These are phyloP conservation scores for Fomitiporia mediterranea DNA, from an alignment of 1,284 basidiomycete genomes.

Conservation along the genomic window DNA sequence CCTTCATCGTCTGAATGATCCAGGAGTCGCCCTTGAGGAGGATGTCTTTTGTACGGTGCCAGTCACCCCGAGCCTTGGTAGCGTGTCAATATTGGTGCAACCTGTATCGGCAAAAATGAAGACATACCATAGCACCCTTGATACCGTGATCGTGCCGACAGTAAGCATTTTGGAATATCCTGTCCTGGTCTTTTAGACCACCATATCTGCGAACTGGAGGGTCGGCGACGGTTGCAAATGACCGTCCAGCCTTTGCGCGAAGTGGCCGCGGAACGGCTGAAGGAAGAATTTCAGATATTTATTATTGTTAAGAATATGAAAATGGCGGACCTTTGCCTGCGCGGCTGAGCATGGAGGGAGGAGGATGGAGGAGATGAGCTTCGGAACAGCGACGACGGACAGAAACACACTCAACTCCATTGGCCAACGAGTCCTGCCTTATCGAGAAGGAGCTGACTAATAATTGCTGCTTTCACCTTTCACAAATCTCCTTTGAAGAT, in stretches of 20 bases:
- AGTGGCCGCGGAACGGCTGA: conserved; percentile 38
- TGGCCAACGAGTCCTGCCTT: not conserved
- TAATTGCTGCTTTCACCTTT: too few species aligned
- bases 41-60: conserved; percentile 98
- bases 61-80: conserved; percentile 83
- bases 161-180: conserved; percentile 88
- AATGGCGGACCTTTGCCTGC: conserved; percentile 2
- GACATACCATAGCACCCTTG: conserved; percentile 77
- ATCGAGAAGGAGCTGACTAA: not conserved
- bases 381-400: too few species aligned
- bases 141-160: conserved; percentile 83
- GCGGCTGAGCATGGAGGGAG: conserved; percentile 10
- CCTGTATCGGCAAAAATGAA: not conserved
- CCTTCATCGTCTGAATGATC: conserved; percentile 96
- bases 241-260: conserved; percentile 36
- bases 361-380: not conserved
- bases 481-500: too few species aligned
- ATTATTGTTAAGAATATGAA: not conserved
- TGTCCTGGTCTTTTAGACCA: conserved; percentile 90
- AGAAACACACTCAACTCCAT: conserved; percentile 1
- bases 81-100: not conserved
- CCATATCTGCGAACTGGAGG: conserved; percentile 84
- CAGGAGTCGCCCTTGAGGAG: conserved; percentile 93
- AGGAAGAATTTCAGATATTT: not conserved
- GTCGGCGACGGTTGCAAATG: conserved; percentile 76